Conservation (phyloP, 495 filamentous ascomycete genomes). For the Penicillium egyptiacum region DNA sequence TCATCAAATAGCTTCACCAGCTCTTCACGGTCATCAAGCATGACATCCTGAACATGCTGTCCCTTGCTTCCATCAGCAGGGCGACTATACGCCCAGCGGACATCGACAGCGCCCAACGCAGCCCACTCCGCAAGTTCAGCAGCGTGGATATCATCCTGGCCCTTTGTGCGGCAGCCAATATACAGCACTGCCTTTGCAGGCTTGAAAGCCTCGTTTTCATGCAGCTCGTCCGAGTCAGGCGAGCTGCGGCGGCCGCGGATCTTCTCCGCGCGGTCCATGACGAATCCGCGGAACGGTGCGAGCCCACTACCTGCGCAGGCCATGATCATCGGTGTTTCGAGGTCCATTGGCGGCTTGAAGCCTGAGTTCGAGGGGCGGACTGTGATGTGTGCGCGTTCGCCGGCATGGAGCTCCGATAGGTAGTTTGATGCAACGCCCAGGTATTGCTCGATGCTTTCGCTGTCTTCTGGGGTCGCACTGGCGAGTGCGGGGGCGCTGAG, state of each 20-base stretch:
- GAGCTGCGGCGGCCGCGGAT: slow-evolving; percentile 47
- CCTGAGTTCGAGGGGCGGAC: slow-evolving; percentile 56
- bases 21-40: slow-evolving; percentile 54
- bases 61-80: slow-evolving; percentile 32
- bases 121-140: slow-evolving; percentile 62
- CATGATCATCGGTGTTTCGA: slow-evolving; percentile 66
- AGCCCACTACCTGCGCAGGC: slow-evolving; percentile 58
- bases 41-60: slow-evolving; percentile 62
- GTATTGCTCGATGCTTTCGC: slow-evolving; percentile 38
- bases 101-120: slow-evolving; percentile 53
- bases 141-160: slow-evolving; percentile 59
- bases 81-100: slow-evolving; percentile 57
- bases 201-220: slow-evolving; percentile 18
- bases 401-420: slow-evolving; percentile 54
- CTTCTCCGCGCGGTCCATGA: slow-evolving; percentile 63
- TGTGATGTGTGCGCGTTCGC: slow-evolving; percentile 61
- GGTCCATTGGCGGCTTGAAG: slow-evolving; percentile 66
- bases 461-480: slow-evolving; percentile 20
- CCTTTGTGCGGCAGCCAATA: slow-evolving; percentile 59
- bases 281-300: slow-evolving; percentile 69
- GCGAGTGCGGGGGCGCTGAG: slow-evolving; percentile 58
- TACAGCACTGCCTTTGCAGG: slow-evolving; percentile 63
- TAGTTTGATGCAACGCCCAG: slow-evolving; percentile 61
- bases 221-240: slow-evolving; percentile 8
- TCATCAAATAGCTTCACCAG: slow-evolving; percentile 53